A percentile compares a stretch with the other conserved stretches of the same genome.
Evolutionary conservation across 139 green algal species (phyloP).

Genomic region (Edaphochlamys debaryana): DNA sequence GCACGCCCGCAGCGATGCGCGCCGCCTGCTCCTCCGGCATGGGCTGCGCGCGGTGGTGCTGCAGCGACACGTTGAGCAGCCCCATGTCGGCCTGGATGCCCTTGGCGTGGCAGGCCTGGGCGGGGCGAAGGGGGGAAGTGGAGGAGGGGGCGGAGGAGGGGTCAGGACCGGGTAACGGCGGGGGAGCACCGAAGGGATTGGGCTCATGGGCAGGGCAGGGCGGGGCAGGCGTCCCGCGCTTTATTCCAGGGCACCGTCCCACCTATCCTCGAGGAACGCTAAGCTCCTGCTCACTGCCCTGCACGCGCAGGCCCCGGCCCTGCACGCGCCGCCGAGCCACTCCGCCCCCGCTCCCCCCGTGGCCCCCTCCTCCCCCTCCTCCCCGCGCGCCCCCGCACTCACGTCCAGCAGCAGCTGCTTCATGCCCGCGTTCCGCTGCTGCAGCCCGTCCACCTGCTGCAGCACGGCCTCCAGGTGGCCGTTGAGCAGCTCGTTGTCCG

Average conservation of each 20-base stretch:
- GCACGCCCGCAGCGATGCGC: conserved; percentile 6
- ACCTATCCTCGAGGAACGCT: no score
- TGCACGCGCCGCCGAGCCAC: no score
- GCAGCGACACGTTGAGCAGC: conserved; percentile 27
- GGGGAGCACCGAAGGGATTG: not conserved
- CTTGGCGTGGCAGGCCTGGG: conserved; percentile 40
- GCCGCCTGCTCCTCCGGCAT: conserved; percentile 1
- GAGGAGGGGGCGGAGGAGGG: not conserved
- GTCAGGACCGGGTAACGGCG: not conserved
- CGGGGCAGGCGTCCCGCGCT: no score
- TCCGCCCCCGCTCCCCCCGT: no score
- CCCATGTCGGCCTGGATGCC: conserved; percentile 40
- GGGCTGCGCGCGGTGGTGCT: conserved; percentile 27
- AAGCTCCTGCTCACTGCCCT: no score
- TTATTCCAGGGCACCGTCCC: no score
- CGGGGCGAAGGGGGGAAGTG: no score
- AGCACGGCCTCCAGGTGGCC: conserved; percentile 20
- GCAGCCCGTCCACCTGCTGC: conserved; percentile 1
- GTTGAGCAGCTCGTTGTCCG: conserved; percentile 15
- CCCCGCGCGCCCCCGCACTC: no score
- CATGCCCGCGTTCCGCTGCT: conserved; percentile 23
- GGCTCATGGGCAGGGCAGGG: no score
- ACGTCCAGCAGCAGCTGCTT: conserved; percentile 42
- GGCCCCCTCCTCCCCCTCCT: no score
- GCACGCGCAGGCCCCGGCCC: no score